Conservation (phyloP, 1,284 basidiomycete species). For the Papiliotrema nemorosa region DNA sequence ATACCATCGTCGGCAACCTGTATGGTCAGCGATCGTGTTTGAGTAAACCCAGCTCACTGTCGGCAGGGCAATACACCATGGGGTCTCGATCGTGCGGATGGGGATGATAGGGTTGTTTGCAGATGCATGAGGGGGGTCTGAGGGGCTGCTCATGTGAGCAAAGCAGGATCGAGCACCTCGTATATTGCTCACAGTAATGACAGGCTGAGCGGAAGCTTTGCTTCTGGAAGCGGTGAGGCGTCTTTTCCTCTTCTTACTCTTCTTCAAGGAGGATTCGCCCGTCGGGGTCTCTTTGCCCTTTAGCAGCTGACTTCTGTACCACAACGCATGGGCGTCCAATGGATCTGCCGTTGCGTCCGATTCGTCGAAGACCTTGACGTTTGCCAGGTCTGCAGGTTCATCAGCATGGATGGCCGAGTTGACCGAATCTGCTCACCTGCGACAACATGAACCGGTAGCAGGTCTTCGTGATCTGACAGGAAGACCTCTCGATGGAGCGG, state of each 20-base stretch:
- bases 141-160: conserved; percentile 11
- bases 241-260: neutral
- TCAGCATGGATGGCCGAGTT: too few species aligned
- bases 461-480: conserved; percentile 10
- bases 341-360: conserved; percentile 16
- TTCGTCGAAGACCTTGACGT: conserved; percentile 18
- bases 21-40: neutral
- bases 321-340: conserved; percentile 10
- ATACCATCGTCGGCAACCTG: conserved; percentile 25
- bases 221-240: neutral
- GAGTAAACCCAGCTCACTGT: conserved; percentile 8
- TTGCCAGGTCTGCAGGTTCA: conserved; percentile 9
- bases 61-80: conserved; percentile 24
- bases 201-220: neutral
- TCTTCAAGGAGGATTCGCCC: too few species aligned
- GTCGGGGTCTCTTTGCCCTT: conserved; percentile 6
- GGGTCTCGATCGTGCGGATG: conserved; percentile 8
- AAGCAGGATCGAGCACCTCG: neutral
- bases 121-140: conserved; percentile 18
- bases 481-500: conserved; percentile 24
- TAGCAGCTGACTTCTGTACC: conserved; percentile 13
- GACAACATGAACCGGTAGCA: conserved; percentile 17
- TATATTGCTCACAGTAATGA: neutral
- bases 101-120: conserved; percentile 16
- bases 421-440: neutral